Evolutionary conservation across 2,329 filamentous ascomycete genomes (phyloP).

Genomic region (Penicillium glabrum): DNA sequence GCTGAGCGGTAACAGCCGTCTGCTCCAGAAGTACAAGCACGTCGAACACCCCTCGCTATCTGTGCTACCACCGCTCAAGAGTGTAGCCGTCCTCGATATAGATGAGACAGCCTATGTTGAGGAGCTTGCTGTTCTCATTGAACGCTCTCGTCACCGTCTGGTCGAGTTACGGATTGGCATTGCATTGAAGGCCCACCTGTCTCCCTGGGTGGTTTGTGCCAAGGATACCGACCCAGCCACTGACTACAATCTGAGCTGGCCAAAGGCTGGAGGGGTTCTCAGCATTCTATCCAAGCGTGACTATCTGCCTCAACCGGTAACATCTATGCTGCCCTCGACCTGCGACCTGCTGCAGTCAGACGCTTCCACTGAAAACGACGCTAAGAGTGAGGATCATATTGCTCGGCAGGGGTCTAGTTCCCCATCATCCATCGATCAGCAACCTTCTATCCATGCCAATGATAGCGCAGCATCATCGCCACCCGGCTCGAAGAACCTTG

Average conservation of each 20-base stretch:
- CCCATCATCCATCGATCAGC: background rate
- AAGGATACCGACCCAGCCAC: conserved; percentile 11
- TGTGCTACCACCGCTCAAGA: conserved; percentile 71
- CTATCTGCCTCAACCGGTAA: conserved; percentile 5
- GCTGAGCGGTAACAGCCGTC: conserved; percentile 32
- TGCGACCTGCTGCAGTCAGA: conserved; percentile 7
- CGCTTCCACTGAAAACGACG: background rate
- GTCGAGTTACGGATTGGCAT: conserved; percentile 74
- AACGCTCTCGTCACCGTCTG: conserved; percentile 65
- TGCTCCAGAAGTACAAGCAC: conserved; percentile 54
- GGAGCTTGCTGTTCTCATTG: conserved; percentile 76
- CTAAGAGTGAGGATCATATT: background rate
- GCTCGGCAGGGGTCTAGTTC: background rate
- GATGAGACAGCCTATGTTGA: conserved; percentile 81
- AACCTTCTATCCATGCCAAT: background rate
- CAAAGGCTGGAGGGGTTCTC: conserved; percentile 34
- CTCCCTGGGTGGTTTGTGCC: conserved; percentile 26
- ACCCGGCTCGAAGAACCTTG: background rate
- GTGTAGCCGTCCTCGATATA: conserved; percentile 74
- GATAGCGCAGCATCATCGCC: background rate
- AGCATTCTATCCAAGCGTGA: conserved; percentile 25
- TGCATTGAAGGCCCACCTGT: conserved; percentile 43
- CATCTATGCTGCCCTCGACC: background rate
- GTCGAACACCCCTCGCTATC: conserved; percentile 81
- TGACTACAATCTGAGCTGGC: conserved; percentile 26